Evolutionary conservation across 2,329 filamentous ascomycete genomes (phyloP), one percentile per base, ranked within the genome.

Genomic region (Pezicula radicicola): DNA sequence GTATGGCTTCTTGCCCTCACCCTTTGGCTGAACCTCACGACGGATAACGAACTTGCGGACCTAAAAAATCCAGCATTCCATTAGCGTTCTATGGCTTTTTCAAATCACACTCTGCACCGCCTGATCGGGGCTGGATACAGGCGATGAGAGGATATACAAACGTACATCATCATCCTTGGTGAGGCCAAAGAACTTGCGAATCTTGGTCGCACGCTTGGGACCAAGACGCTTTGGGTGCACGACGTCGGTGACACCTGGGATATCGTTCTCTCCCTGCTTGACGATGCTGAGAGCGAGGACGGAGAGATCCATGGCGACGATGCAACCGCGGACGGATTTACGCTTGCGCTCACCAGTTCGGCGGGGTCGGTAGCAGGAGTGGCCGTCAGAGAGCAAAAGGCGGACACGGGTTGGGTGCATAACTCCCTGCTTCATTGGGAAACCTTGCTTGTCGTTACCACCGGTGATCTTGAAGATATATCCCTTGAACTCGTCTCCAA

Each of bases 401-500:
- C 90, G 88, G 80, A 97, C 94, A 94, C 94, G 94, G 76, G 90
- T 94, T 70, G 94, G 92, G 78, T 96, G 89, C 85, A 99, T 93
- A 76, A 96, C 89, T 84, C 94, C 94, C 88, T 99, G 95, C 91
- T 99, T 99, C 94, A 99, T 99, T 69, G 94, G 94, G 87, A 99
- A 99, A 83, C 94, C 94, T 85, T 99, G 95, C 91, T 99, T 99
- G 89, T 99, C 94, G 89, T 99, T 99, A 75, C 95, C 94, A 73
- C 94, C 95, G 70, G 94, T 99, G 83, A 99, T 97, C 75, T 86
- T 88, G 88, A 99, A 91, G 82, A 99, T 87, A 84, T 99, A 99
- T 78, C 94, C 94, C 85, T 97, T 97, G 89, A 96, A 99, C 81
- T 99, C 94, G 74, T 97, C 92, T 72, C 94, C 94, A 71, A 99